Conservation (phyloP, 768 basidiomycete species). For the Auriscalpium vulgare region DNA sequence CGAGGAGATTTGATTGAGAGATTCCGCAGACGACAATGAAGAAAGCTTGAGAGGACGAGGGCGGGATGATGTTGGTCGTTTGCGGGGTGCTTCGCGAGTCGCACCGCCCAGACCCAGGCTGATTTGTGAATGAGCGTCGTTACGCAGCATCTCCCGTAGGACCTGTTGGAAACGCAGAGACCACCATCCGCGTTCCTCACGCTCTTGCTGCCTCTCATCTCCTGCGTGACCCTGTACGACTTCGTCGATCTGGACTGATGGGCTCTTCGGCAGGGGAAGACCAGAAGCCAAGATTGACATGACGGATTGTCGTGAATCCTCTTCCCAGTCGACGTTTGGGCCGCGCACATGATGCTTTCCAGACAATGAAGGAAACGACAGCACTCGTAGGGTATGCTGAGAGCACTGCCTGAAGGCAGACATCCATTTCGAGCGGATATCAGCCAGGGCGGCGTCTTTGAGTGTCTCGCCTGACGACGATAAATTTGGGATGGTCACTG, state of each 20-base stretch:
- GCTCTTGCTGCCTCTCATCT: constrained; percentile 35
- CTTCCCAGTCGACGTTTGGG: constrained; percentile 21
- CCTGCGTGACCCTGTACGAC: constrained; percentile 21
- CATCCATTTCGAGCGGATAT: constrained; percentile 35
- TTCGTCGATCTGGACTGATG: constrained; percentile 48
- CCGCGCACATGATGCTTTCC: constrained; percentile 23
- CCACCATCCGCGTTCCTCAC: constrained; percentile 75
- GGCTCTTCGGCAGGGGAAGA: constrained; percentile 62
- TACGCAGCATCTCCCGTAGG: constrained; percentile 42
- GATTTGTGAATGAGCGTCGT: constrained; percentile 1
- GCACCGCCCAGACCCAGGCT: not conserved
- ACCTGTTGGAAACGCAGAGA: constrained; percentile 56
- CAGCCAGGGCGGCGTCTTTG: constrained; percentile 17
- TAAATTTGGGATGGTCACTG: constrained; percentile 20
- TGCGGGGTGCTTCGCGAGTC: not conserved
- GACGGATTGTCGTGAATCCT: constrained; percentile 27
- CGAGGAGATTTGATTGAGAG: not conserved
- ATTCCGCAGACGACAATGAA: constrained; percentile 11
- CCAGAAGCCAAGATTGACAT: constrained; percentile 35
- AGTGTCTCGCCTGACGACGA: constrained; percentile 26
- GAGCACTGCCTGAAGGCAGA: constrained; percentile 46
- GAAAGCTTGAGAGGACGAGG: constrained; percentile 13
- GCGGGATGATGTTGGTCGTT: not conserved
- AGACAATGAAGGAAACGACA: constrained; percentile 32
- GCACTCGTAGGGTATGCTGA: constrained; percentile 36